Evolutionary conservation across 139 green algal genomes (phyloP).

Genomic region (Ettlia oleoabundans): DNA sequence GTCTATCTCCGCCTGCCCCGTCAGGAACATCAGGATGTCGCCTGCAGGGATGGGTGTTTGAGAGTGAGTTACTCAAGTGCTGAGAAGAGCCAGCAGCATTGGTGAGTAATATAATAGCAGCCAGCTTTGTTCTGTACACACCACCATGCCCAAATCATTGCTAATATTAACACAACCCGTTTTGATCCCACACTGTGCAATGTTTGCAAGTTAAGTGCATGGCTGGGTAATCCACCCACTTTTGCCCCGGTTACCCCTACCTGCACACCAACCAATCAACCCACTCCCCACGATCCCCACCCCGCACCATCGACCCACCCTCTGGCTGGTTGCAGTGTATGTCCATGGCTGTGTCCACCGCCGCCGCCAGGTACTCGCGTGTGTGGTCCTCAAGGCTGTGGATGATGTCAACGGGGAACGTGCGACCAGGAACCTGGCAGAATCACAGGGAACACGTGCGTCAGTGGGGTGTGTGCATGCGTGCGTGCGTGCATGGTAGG

Average conservation of each 20-base stretch:
- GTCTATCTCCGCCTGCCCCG: slow-evolving; percentile 94
- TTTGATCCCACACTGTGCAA: no score
- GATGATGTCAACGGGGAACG: slow-evolving; percentile 86
- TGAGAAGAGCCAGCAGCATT: neutral
- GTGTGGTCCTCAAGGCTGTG: slow-evolving; percentile 82
- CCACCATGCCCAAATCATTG: no score
- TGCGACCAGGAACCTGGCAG: slow-evolving; percentile 84
- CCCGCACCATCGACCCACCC: slow-evolving; percentile 27
- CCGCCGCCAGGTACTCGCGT: slow-evolving; percentile 79
- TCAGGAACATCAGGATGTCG: slow-evolving; percentile 96
- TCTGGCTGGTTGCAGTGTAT: slow-evolving; percentile 75
- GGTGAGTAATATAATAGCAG: neutral
- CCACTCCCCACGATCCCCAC: neutral
- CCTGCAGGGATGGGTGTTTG: slow-evolving; percentile 73
- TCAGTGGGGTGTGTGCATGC: no score
- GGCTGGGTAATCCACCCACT: no score
- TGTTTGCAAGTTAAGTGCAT: no score
- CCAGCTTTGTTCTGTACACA: no score
- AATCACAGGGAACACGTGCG: no score
- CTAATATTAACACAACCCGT: no score
- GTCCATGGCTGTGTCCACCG: slow-evolving; percentile 74
- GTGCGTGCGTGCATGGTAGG: neutral
- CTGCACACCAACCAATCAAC: neutral
- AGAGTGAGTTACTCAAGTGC: neutral
- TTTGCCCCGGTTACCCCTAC: neutral